phyloP scores from a whole-genome alignment of 371 early-diverging fungal species.

The Parasitella parasitica region DNA sequence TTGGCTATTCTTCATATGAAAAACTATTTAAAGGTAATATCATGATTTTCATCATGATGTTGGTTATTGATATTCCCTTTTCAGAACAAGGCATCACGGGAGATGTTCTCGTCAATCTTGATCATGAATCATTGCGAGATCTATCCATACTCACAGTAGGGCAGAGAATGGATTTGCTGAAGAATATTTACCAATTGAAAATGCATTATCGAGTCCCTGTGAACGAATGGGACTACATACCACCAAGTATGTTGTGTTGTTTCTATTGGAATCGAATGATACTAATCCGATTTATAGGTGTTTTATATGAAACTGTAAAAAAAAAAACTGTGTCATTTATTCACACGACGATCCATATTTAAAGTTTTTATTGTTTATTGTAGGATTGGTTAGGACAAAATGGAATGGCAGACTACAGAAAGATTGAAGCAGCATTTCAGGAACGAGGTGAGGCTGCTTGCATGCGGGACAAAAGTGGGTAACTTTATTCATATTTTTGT shows the following conservation, averaged over 20 bases:
- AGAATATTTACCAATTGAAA: slow-evolving; percentile 83
- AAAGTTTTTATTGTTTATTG: not conserved
- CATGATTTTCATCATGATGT: not conserved
- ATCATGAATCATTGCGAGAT: slow-evolving; percentile 89
- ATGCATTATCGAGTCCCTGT: slow-evolving; percentile 75
- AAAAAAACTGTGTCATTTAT: too few relatives aligned
- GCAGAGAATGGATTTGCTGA: slow-evolving; percentile 80
- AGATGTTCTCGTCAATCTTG: slow-evolving; percentile 84
- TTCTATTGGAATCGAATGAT: not conserved
- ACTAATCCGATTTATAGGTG: slow-evolving; percentile 34
- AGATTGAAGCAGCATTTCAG: slow-evolving; percentile 58
- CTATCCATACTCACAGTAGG: slow-evolving; percentile 86
- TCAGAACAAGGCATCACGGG: slow-evolving; percentile 91
- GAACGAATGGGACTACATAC: slow-evolving; percentile 86
- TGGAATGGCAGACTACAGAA: slow-evolving; percentile 55
- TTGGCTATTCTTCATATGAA: slow-evolving; percentile 58
- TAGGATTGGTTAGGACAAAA: slow-evolving; percentile 54
- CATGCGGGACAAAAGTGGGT: too few relatives aligned
- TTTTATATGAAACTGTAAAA: slow-evolving; percentile 64
- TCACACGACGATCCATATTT: not conserved
- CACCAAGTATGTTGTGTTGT: slow-evolving; percentile 62
- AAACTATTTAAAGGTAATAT: slow-evolving; percentile 59
- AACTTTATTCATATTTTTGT: not conserved
- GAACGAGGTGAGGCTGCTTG: slow-evolving; percentile 60
- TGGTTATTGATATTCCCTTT: not conserved